Base-by-base conservation (phyloP, 2,329 filamentous ascomycete genomes). In the Colletotrichum tamarilloi region DNA sequence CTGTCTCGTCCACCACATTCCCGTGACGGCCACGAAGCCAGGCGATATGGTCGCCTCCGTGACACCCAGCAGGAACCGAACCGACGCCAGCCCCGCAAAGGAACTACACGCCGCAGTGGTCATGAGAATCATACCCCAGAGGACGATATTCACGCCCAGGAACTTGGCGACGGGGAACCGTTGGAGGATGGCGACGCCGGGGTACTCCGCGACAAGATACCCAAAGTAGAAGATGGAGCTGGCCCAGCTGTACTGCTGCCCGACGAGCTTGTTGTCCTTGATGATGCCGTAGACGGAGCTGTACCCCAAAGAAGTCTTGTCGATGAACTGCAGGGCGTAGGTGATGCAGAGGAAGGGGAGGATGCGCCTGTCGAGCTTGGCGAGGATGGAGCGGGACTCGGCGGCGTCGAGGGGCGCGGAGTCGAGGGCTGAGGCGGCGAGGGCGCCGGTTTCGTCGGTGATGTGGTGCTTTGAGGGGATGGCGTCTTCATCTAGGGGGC, bases 1-100 rank as follows among this genome's bases (percentile, higher is more conserved):
- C 3, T 78, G 76, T 9, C 81, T 79, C 1, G 82, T 83, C 66
- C 83, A 84, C 83, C 83, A 84, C 52, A 84, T 79, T 3, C 79
- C 81, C 65, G 82, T 81, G 1, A 84, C 76, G 5, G 83, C 76
- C 52, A 84, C 82, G 62, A 84, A 84, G 1, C 78, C 81, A 62
- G 75, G 82, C 60, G 75, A 81, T 26, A 79, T 78, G 60, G 76
- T 80, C 19, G 74, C 79, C 72, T 84, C 83, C 24, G 83, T 78
- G 4, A 82, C 68, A 2, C 82, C 83, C 3, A 84, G 76, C 49
- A 84, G 80, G 76, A 85, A 84, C 0, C 83, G 75, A 4, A 80
- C 80, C 0, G 76, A 77, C 49, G 82, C 79, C 42, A 84, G 77
- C 0, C 80, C 81, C 0, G 75, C 74, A 62, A 79, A 82, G 7